phyloP scores from a whole-genome alignment of 768 basidiomycete species.

The Lactifluus pinguis region DNA sequence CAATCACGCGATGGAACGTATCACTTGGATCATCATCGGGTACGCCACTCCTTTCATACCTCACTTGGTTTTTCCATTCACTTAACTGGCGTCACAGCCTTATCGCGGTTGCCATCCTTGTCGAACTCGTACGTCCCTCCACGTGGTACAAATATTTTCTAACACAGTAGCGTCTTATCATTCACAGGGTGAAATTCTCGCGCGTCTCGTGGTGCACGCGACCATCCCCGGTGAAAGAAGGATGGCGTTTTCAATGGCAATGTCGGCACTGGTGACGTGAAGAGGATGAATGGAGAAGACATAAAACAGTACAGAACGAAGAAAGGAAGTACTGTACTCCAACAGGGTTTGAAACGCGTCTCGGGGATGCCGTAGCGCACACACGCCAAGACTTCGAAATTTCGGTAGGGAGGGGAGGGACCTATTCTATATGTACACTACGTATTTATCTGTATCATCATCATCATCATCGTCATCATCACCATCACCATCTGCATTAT shows the following conservation, averaged over 20 bases:
- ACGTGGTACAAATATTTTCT: background rate
- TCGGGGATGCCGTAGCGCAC: background rate
- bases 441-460: background rate
- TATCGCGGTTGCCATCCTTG: constrained; percentile 83
- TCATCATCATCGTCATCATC: background rate
- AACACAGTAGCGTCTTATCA: background rate
- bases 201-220: constrained; percentile 64
- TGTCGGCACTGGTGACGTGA: background rate
- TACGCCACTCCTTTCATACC: constrained; percentile 27
- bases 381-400: background rate
- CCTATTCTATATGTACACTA: background rate
- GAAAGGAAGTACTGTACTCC: background rate
- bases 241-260: background rate
- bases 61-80: constrained; percentile 10
- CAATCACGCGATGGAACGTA: constrained; percentile 80
- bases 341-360: background rate
- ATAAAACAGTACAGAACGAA: background rate
- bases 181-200: constrained; percentile 68
- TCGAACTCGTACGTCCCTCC: constrained; percentile 56
- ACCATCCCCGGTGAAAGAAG: constrained; percentile 22
- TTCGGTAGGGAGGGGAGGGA: background rate
- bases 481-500: background rate
- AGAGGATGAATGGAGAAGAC: background rate
- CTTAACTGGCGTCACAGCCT: constrained; percentile 41
- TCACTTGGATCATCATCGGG: constrained; percentile 77